Evolutionary conservation across 176 grass and related monocot species (phyloP).

Genomic region (Hsuehochloa calcarea): DNA sequence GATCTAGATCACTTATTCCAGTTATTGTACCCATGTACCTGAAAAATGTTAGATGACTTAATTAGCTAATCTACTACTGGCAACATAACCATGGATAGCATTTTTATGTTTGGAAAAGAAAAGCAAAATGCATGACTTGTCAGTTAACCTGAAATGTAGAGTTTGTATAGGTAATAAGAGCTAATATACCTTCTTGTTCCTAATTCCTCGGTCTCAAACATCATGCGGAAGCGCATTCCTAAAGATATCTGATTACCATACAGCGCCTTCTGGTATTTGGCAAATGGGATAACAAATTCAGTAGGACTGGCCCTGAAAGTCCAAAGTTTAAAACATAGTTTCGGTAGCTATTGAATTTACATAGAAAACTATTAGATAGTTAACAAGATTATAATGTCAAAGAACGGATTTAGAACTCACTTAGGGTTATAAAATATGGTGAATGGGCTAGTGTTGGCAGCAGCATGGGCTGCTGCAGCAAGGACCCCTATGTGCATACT

Average conservation of each 20-base stretch:
- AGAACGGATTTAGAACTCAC: constrained; percentile 38
- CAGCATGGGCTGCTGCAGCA: constrained; percentile 96
- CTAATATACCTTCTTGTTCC: constrained; percentile 75
- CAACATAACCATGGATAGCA: neutral
- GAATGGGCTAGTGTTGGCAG: constrained; percentile 91
- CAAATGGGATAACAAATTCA: constrained; percentile 98
- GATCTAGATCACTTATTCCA: constrained; percentile 91
- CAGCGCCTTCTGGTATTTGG: constrained; percentile 96
- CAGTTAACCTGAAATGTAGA: neutral
- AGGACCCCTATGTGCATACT: constrained; percentile 99
- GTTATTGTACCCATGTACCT: constrained; percentile 99
- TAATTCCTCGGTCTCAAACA: constrained; percentile 94
- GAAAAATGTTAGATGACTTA: constrained; percentile 23
- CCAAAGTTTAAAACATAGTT: constrained; percentile 26
- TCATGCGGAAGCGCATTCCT: constrained; percentile 95
- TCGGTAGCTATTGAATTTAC: neutral
- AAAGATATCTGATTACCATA: constrained; percentile 90
- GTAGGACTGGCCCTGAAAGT: constrained; percentile 89
- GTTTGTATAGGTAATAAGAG: neutral
- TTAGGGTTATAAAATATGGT: constrained; percentile 99
- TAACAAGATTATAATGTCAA: constrained; percentile 13
- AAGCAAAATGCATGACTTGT: constrained; percentile 2
- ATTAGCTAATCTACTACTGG: neutral
- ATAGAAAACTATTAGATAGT: neutral
- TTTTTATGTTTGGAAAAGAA: neutral